Evolutionary conservation across 257 asterid genomes (phyloP), one percentile per base, ranked within the genome.

Genomic region (Petunia axillaris): DNA sequence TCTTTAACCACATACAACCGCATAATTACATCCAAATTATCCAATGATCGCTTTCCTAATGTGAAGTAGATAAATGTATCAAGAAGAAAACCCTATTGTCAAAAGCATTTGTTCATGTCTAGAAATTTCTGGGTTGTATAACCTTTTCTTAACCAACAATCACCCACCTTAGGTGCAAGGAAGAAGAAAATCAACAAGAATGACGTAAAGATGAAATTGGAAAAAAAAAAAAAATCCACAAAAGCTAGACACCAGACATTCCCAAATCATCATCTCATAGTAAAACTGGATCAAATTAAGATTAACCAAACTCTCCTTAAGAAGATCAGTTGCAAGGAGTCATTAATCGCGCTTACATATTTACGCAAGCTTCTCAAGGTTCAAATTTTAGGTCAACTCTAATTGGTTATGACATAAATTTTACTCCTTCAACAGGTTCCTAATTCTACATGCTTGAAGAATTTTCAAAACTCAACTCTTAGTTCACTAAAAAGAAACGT

Each of bases 391-490:
- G 55, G 55, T 67, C 55, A 68, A 68, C 39, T 68, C 35, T 43
- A 68, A 68, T 43, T 68, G 57, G 8, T 64, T 37, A 64, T 11
- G 2, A 37, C 5, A 55, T 55, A 37, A 8, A 10, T 8, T 15
- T 1, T 43, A n/a, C n/a, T 67, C 37, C 1, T 67, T 14, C n/a
- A 43, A 8, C n/a, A 43, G 37, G 39, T n/a, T 67, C 75, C 53
- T 67, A 43, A 13, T 40, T 66, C 15, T 36, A 66, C 75, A 40
- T 66, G 75, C 38, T 44, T 66, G 75, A 66, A 14, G 36, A 66
- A 66, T 14, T 39, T 66, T 66, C 52, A 13, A 11, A 66, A 15
- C 7, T 66, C 54, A 44, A 41, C 52, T 41, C 14, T 3, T 14
- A 41, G 53, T 52, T 66, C 50, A 36, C 70, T 4, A 36, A 2